Percentiles rank a stretch among this genome's conserved stretches.
phyloP scores from a whole-genome alignment of 2,329 filamentous ascomycete species.

The Gyromitra esculenta region DNA sequence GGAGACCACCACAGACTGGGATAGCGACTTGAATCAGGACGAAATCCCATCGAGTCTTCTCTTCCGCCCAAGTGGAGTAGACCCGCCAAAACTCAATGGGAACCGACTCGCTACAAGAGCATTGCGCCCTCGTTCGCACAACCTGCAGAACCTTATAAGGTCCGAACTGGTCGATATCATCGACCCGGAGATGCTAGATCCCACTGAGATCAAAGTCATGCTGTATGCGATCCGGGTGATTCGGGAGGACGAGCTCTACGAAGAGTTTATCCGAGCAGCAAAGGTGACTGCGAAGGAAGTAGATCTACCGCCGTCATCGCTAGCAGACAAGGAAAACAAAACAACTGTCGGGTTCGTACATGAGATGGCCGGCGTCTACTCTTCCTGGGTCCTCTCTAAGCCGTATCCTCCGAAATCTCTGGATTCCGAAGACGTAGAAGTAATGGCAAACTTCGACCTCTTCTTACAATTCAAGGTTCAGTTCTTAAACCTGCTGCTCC shows the following conservation, averaged over 20 bases:
- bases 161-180: conserved; percentile 12
- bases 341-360: neutral
- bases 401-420: conserved; percentile 23
- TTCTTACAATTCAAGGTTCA: conserved; percentile 29
- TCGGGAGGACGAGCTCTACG: conserved; percentile 9
- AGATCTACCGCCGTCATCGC: neutral
- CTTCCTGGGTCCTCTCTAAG: conserved; percentile 27
- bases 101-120: neutral
- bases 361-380: conserved; percentile 30
- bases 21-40: neutral
- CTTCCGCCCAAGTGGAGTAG: neutral
- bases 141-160: neutral
- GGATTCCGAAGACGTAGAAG: conserved; percentile 11
- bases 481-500: conserved; percentile 17
- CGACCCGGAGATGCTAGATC: neutral
- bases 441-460: conserved; percentile 12
- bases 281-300: neutral
- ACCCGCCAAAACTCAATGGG: neutral
- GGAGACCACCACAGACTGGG: neutral
- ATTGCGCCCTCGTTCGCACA: conserved; percentile 15
- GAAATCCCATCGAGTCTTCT: neutral
- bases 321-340: neutral
- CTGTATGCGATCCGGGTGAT: conserved; percentile 19
- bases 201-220: conserved; percentile 17
- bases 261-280: conserved; percentile 26